Conservation (phyloP, 2,329 filamentous ascomycete genomes). For the Paracoccidioides lutzii region DNA sequence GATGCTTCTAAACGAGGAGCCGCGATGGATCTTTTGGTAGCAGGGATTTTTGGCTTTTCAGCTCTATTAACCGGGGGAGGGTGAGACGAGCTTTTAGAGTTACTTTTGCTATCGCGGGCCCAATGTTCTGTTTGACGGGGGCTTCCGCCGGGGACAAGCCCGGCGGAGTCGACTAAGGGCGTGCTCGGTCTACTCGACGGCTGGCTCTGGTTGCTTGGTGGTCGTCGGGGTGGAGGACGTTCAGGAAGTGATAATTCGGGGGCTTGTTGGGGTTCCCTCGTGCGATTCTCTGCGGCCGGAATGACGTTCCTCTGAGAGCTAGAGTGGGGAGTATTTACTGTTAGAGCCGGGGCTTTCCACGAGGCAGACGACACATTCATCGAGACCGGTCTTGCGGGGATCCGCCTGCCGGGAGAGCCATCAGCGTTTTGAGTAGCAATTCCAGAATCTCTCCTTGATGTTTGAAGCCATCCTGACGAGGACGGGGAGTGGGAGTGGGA, state of each 20-base stretch:
- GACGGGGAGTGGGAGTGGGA: neutral
- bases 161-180: constrained; percentile 36
- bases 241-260: neutral
- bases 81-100: constrained; percentile 30
- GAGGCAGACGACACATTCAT: constrained; percentile 31
- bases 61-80: constrained; percentile 70
- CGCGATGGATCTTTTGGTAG: constrained; percentile 26
- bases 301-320: constrained; percentile 18
- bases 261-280: neutral
- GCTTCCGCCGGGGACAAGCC: constrained; percentile 27
- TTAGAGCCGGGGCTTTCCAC: constrained; percentile 30
- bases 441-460: constrained; percentile 5
- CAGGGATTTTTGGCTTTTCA: constrained; percentile 58
- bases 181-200: constrained; percentile 20
- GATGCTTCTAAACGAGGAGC: constrained; percentile 22
- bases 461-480: constrained; percentile 11
- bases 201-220: constrained; percentile 2
- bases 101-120: constrained; percentile 15
- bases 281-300: neutral
- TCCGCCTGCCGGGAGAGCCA: constrained; percentile 45
- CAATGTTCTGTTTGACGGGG: constrained; percentile 13
- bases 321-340: constrained; percentile 32
- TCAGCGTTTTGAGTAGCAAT: neutral
- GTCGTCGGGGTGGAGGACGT: neutral
- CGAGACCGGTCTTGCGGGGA: constrained; percentile 41